Conservation (phyloP, 495 filamentous ascomycete genomes). For the Tetracladium marchalianum region DNA sequence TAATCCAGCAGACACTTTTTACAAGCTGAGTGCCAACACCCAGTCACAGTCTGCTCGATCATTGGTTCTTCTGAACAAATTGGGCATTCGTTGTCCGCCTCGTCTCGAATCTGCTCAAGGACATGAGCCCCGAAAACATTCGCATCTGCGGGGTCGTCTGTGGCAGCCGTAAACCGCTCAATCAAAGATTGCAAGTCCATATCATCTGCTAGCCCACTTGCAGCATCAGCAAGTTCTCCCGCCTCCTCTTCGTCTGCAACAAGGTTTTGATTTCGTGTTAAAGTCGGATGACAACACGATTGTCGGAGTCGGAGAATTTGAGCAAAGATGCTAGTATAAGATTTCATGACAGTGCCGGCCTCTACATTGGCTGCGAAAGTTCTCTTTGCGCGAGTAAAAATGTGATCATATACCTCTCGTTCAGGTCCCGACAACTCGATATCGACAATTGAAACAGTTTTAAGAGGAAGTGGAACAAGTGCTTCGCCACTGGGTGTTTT, state of each 20-base stretch:
- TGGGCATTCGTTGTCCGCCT: slow-evolving; percentile 81
- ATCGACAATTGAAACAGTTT: slow-evolving; percentile 71
- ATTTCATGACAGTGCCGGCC: slow-evolving; percentile 84
- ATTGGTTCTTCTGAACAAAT: slow-evolving; percentile 93
- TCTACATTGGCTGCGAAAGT: slow-evolving; percentile 79
- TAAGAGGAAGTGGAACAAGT: slow-evolving; percentile 75
- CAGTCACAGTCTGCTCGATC: slow-evolving; percentile 84
- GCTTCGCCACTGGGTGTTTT: slow-evolving; percentile 85
- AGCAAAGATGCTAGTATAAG: slow-evolving; percentile 92
- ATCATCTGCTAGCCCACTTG: slow-evolving; percentile 79
- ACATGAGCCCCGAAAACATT: slow-evolving; percentile 79
- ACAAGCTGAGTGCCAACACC: slow-evolving; percentile 95
- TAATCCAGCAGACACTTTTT: slow-evolving; percentile 82
- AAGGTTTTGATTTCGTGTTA: slow-evolving; percentile 75
- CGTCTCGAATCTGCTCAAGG: slow-evolving; percentile 80
- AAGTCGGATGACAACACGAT: slow-evolving; percentile 84
- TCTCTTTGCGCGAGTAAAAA: slow-evolving; percentile 71
- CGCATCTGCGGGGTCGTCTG: slow-evolving; percentile 52
- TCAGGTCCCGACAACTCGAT: slow-evolving; percentile 77
- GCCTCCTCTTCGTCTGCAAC: slow-evolving; percentile 85
- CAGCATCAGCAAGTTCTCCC: slow-evolving; percentile 65
- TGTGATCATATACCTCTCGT: slow-evolving; percentile 82
- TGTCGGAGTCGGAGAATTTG: slow-evolving; percentile 92
- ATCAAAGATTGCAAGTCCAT: slow-evolving; percentile 90
- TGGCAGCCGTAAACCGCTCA: slow-evolving; percentile 63